These are phyloP conservation scores for Rosa persica DNA, from an alignment of 306 rosid species.

Conservation along the genomic window DNA sequence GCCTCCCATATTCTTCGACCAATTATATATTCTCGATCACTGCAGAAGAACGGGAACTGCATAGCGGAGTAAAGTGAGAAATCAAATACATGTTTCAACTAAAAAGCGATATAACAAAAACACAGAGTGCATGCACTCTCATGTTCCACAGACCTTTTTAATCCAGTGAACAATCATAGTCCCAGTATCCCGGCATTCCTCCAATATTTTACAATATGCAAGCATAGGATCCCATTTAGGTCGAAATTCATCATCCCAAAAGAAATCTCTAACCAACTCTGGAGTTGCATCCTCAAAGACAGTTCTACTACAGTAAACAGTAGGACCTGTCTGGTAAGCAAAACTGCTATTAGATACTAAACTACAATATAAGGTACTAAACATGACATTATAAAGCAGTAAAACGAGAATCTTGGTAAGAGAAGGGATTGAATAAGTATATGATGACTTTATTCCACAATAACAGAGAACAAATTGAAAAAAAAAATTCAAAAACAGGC, in stretches of 20 bases:
- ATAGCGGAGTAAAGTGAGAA: conserved; percentile 23
- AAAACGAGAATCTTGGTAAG: background rate
- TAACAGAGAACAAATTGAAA: background rate
- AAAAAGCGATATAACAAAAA: conserved; percentile 7
- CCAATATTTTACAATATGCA: conserved; percentile 63
- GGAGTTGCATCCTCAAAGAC: conserved; percentile 92
- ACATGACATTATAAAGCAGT: background rate
- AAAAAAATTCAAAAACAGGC: background rate
- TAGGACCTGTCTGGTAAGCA: conserved; percentile 73
- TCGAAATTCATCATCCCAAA: conserved; percentile 99
- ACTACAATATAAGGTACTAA: conserved; percentile 5
- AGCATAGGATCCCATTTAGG: conserved; percentile 98
- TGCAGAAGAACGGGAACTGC: conserved; percentile 99
- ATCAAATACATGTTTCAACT: conserved; percentile 25
- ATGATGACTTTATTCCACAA: background rate
- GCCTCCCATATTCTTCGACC: conserved; percentile 99
- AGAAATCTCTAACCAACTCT: conserved; percentile 96
- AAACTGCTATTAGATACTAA: conserved; percentile 33
- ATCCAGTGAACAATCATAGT: conserved; percentile 86
- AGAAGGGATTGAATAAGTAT: background rate
- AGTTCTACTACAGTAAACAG: conserved; percentile 83
- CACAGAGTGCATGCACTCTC: background rate
- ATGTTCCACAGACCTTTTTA: conserved; percentile 70
- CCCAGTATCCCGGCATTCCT: conserved; percentile 79
- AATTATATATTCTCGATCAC: conserved; percentile 94